Evolutionary conservation across 805 yeast species (phyloP), one percentile per base, ranked within the genome.

Genomic region (Metschnikowia lunata): DNA sequence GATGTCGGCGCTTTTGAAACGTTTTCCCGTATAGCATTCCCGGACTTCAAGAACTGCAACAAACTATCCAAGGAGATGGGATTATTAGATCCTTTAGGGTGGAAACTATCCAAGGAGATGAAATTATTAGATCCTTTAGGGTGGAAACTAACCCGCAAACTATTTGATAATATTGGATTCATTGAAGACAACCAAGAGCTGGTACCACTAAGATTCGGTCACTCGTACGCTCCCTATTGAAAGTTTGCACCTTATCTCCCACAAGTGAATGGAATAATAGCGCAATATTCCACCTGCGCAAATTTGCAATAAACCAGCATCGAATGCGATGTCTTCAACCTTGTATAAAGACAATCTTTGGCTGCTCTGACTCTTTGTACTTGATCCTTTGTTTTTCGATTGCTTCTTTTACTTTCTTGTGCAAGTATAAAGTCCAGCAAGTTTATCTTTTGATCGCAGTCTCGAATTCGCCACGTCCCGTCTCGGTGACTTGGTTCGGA

Each of bases 391-490:
- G 74, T 36, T 58, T 62, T 43, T 70, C 75, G 29, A 70, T 64
- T 45, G 69, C 75, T 38, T 66, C 68, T 42, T 59, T 62, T 7
- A 71, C 66, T 66, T 69, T 27, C 59, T 58, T 2, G 64, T 63
- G 48, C 66, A 67, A 7, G 68, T 61, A 26, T 70, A 74, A 44
- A 71, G 54, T 26, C 75, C 57, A 2, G 71, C 69, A 37, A 70
- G 53, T 40, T 71, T 75, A 36, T 71, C 75, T 1, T 60, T 90
- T 87, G 43, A 93, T 82, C 30, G 85, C 79, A 49, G 93, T 85
- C 59, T 93, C 99, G 64, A 93, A 93, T 63, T 93, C 99, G 53
- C 99, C 99, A 99, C 99, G 93, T 0, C 99, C 99, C 0, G 98
- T 87, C 59, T 93, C 99, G 1, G 96, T 85, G 27, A 93, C 88